Evolutionary conservation across 2,329 filamentous ascomycete genomes (phyloP).

Genomic region (Penicillium hordei): DNA sequence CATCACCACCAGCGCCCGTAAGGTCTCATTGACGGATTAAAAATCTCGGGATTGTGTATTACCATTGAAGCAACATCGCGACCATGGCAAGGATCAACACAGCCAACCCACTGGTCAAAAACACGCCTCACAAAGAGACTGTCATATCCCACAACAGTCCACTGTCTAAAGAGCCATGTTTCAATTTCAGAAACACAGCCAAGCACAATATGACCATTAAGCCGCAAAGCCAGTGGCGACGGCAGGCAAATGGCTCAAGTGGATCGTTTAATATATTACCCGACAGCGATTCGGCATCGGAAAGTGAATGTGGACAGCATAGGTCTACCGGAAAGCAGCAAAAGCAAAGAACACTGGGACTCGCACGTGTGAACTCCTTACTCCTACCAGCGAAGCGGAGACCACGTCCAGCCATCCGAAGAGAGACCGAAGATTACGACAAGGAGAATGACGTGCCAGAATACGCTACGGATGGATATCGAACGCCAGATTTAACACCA

Average conservation of each 20-base stretch:
- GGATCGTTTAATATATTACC: constrained; percentile 34
- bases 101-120: constrained; percentile 14
- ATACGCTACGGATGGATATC: constrained; percentile 15
- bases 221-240: constrained; percentile 18
- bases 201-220: neutral
- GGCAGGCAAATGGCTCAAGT: constrained; percentile 20
- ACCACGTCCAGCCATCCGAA: constrained; percentile 23
- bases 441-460: constrained; percentile 39
- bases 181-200: constrained; percentile 3
- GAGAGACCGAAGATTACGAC: constrained; percentile 34
- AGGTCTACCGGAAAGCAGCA: constrained; percentile 21
- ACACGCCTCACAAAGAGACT: neutral
- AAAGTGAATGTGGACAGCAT: constrained; percentile 14
- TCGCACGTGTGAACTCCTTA: constrained; percentile 37
- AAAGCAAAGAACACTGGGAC: constrained; percentile 30
- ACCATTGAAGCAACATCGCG: neutral
- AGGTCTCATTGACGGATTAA: neutral
- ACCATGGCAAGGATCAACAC: constrained; percentile 34
- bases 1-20: neutral
- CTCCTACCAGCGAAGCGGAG: constrained; percentile 30
- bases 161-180: constrained; percentile 4
- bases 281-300: constrained; percentile 25
- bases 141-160: neutral
- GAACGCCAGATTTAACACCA: constrained; percentile 19
- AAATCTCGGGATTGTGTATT: neutral